These are phyloP conservation scores for Condylostoma magnum DNA, from an alignment of 169 alveolate genomes.

Conservation along the genomic window DNA sequence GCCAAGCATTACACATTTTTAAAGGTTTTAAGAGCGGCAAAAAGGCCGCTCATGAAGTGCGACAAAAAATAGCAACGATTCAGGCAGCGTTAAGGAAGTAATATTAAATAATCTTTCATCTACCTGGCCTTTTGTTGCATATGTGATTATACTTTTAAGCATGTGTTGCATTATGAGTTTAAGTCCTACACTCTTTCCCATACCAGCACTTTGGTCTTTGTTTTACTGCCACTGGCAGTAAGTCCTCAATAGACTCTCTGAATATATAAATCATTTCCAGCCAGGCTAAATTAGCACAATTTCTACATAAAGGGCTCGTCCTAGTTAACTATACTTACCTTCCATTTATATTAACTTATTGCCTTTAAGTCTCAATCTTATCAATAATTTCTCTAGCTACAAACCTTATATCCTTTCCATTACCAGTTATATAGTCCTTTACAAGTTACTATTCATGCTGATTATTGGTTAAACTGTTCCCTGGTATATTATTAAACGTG, in stretches of 20 bases:
- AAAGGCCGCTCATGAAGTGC: slow-evolving; percentile 1
- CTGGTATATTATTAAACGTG: neutral
- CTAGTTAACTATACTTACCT: neutral
- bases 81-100: neutral
- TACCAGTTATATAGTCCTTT: slow-evolving; percentile 1
- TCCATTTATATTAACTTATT: slow-evolving; percentile 6
- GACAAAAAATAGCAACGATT: neutral
- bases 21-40: neutral
- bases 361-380: neutral
- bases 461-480: neutral
- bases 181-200: slow-evolving; percentile 39
- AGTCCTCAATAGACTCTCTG: slow-evolving; percentile 18
- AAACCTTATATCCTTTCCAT: neutral
- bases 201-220: slow-evolving; percentile 36
- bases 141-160: slow-evolving; percentile 37
- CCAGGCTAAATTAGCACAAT: slow-evolving; percentile 27
- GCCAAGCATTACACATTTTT: neutral
- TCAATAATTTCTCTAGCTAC: slow-evolving; percentile 21
- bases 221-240: slow-evolving; percentile 20
- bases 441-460: slow-evolving; percentile 13
- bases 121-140: too few relatives aligned
- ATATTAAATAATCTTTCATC: too few relatives aligned
- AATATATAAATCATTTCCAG: slow-evolving; percentile 29
- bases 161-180: slow-evolving; percentile 31
- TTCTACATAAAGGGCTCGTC: slow-evolving; percentile 12